Conservation (phyloP, 768 basidiomycete species). For the Auriculariales sp. region DNA sequence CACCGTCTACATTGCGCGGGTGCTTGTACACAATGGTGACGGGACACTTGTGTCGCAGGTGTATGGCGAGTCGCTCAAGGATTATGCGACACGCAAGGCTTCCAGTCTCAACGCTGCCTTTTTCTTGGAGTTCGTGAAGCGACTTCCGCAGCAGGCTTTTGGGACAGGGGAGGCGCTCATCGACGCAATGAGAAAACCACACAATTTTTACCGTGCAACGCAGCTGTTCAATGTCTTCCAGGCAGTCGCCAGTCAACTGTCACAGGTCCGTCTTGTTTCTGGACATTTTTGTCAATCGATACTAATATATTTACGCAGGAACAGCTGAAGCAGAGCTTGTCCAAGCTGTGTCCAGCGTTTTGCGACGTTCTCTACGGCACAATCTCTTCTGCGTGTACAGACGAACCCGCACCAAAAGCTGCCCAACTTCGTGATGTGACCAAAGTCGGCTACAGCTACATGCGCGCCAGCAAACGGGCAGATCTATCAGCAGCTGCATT, state of each 20-base stretch:
- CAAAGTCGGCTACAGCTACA: constrained; percentile 48
- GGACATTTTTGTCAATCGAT: background rate
- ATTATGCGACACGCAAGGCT: constrained; percentile 71
- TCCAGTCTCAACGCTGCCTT: constrained; percentile 59
- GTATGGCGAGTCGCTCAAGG: constrained; percentile 53
- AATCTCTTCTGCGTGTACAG: constrained; percentile 33
- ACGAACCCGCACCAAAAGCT: constrained; percentile 32
- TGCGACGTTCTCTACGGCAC: constrained; percentile 31
- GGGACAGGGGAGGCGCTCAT: constrained; percentile 44
- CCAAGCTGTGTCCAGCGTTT: constrained; percentile 36
- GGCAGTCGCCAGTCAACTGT: constrained; percentile 40
- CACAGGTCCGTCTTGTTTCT: constrained; percentile 17
- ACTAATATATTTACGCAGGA: constrained; percentile 15
- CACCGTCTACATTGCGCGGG: constrained; percentile 53
- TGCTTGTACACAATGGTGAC: constrained; percentile 23
- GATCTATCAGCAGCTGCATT: constrained; percentile 17
- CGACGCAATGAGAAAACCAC: constrained; percentile 36
- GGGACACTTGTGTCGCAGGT: constrained; percentile 31
- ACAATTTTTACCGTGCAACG: constrained; percentile 63
- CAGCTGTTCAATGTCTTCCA: constrained; percentile 66
- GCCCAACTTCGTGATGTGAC: constrained; percentile 67
- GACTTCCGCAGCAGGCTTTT: constrained; percentile 55
- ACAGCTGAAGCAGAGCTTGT: constrained; percentile 25
- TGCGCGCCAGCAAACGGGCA: constrained; percentile 49
- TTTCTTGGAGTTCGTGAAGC: constrained; percentile 64